Evolutionary conservation across 345 rosid species (phyloP), one percentile per base, ranked within the genome.

Genomic region (Tarenaya hassleriana): DNA sequence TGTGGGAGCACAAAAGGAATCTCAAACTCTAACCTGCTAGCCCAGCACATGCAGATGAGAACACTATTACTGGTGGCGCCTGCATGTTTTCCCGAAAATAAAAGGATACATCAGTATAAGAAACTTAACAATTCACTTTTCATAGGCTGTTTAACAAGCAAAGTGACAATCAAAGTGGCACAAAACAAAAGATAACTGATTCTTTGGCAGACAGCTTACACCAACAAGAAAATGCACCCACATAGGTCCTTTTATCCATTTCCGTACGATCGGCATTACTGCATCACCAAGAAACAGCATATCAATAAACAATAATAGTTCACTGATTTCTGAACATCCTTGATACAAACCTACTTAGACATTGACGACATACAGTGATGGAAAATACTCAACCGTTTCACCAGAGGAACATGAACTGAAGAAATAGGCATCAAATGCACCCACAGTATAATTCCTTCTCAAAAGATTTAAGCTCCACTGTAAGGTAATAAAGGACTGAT

Each of bases 171-270:
- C 29, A 24, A n/a, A 24, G 29, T 24, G 29, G 56, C 2, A 42
- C 41, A 34, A 7, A 50, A 50, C 56, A 50, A 49, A 20, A 8
- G 9, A 37, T 16, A 29, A 53, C 39, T 21, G 40, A n/a, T 50
- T 29, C 53, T 27, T 35, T 38, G 29, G 15, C 18, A 10, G 17
- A 52, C 46, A 50, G 66, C 98, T 82, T 84, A 84, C 95, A 56
- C 96, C 95, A 66, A 91, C 65, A 32, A 91, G 76, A 73, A 91
- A 91, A 76, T 91, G 98, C 57, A 87, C 61, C 96, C 96, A 87
- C 84, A 87, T 84, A 16, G 96, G 98, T 49, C 71, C 98, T 74
- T 82, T 91, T 34, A 91, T 70, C 63, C 79, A 72, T 64, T 72
- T 82, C 55, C 71, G 75, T 41, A 91, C 95, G 48, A 80, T 13